A percentile compares a stretch with the other conserved stretches of the same genome.
phyloP scores from a whole-genome alignment of 139 green algal genomes.

The Eudorina sp. region DNA sequence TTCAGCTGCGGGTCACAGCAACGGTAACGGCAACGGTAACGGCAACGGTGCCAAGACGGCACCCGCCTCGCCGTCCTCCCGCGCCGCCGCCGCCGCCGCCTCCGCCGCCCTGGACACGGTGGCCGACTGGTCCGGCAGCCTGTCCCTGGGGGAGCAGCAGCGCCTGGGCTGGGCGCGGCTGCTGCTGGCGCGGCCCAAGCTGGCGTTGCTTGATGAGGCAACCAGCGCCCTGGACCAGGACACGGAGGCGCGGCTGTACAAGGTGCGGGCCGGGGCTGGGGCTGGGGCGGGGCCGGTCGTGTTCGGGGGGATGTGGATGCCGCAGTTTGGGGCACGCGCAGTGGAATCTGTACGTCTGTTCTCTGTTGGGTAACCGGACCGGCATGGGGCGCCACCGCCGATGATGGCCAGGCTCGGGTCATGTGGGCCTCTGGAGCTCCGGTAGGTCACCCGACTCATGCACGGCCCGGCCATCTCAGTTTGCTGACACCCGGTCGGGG shows the following conservation, averaged over 20 bases:
- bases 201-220: constrained; percentile 96
- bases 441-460: too few species aligned
- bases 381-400: too few species aligned
- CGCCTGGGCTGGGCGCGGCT: constrained; percentile 95
- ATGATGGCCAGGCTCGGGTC: too few species aligned
- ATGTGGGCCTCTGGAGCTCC: too few species aligned
- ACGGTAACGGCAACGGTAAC: constrained; percentile 10
- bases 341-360: too few species aligned
- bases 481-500: too few species aligned
- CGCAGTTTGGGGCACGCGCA: too few species aligned
- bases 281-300: background rate
- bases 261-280: constrained; percentile 34
- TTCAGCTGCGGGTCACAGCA: constrained; percentile 5
- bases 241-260: constrained; percentile 92
- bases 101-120: constrained; percentile 70
- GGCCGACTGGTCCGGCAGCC: constrained; percentile 87
- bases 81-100: background rate
- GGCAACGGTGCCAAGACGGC: background rate
- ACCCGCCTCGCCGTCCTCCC: background rate
- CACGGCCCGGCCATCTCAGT: too few species aligned
- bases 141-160: constrained; percentile 98
- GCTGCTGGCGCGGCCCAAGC: constrained; percentile 79
- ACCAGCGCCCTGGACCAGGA: constrained; percentile 90
- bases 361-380: too few species aligned
- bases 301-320: too few species aligned